These are phyloP conservation scores for Talaromyces funiculosus DNA, from an alignment of 2,329 filamentous ascomycete genomes.

Conservation along the genomic window DNA sequence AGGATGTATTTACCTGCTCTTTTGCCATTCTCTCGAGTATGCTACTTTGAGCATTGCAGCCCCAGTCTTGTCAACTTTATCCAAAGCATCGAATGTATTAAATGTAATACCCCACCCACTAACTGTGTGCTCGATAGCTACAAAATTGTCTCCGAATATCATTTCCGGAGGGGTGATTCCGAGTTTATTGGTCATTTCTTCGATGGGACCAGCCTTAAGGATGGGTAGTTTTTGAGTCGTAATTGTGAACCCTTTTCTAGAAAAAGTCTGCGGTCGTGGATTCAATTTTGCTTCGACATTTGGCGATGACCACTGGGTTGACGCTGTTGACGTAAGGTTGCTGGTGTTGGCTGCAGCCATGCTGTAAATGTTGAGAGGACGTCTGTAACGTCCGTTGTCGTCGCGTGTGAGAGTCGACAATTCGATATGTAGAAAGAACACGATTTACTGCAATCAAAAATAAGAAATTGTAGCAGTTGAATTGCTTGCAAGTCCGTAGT, in stretches of 20 bases:
- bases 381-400: not conserved
- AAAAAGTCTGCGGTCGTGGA: constrained; percentile 51
- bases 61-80: constrained; percentile 90
- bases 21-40: constrained; percentile 84
- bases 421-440: not conserved
- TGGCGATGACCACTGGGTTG: not conserved
- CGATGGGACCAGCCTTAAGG: constrained; percentile 84
- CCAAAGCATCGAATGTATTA: constrained; percentile 79
- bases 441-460: too few relatives aligned
- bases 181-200: constrained; percentile 70
- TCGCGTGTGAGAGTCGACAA: not conserved
- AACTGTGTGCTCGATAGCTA: constrained; percentile 65
- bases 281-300: constrained; percentile 5
- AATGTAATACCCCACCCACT: constrained; percentile 77
- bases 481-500: too few relatives aligned
- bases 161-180: constrained; percentile 92
- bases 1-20: constrained; percentile 48
- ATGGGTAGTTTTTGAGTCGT: constrained; percentile 87
- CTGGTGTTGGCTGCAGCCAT: not conserved
- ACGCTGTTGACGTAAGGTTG: not conserved
- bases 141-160: constrained; percentile 96
- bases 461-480: too few relatives aligned
- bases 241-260: constrained; percentile 65
- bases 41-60: constrained; percentile 86
- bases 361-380: not conserved